Percentiles rank a stretch among this genome's conserved stretches.
phyloP scores from a whole-genome alignment of 2,329 filamentous ascomycete genomes.

The Akanthomyces dipterigenus region DNA sequence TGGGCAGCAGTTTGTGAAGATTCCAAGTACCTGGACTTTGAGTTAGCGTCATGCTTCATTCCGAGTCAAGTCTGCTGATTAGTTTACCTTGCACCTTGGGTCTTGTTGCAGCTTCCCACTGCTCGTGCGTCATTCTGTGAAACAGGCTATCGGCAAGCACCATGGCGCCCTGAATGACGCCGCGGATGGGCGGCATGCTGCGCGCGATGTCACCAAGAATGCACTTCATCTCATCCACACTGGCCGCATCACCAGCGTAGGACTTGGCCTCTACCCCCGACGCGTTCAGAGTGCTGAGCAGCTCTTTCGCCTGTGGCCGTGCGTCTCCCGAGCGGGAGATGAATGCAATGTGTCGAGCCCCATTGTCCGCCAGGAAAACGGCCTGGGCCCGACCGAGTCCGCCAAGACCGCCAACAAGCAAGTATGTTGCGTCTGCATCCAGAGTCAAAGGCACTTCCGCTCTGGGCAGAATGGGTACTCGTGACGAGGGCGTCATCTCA shows the following conservation, averaged over 20 bases:
- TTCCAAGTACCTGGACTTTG: not conserved
- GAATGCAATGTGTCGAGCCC: conserved; percentile 24
- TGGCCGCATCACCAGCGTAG: conserved; percentile 26
- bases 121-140: conserved; percentile 20
- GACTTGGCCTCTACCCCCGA: conserved; percentile 15
- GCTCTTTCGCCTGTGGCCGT: conserved; percentile 12
- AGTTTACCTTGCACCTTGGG: conserved; percentile 27
- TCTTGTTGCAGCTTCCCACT: conserved; percentile 19
- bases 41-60: too few species aligned
- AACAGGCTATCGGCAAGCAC: conserved; percentile 22
- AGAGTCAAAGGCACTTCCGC: conserved; percentile 5
- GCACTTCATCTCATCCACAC: conserved; percentile 19
- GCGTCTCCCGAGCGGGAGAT: conserved; percentile 20
- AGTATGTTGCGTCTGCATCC: conserved; percentile 17
- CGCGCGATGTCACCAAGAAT: conserved; percentile 10
- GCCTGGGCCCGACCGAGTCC: conserved; percentile 21
- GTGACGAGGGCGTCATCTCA: conserved; percentile 12
- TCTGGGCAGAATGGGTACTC: conserved; percentile 18
- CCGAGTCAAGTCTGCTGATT: too few species aligned
- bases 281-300: conserved; percentile 16
- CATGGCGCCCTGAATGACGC: conserved; percentile 35
- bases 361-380: conserved; percentile 18
- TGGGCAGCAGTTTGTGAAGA: not conserved
- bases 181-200: conserved; percentile 24
- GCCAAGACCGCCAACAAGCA: conserved; percentile 23